Conservation (phyloP, 768 basidiomycete genomes). For the Dendrothele bispora region DNA sequence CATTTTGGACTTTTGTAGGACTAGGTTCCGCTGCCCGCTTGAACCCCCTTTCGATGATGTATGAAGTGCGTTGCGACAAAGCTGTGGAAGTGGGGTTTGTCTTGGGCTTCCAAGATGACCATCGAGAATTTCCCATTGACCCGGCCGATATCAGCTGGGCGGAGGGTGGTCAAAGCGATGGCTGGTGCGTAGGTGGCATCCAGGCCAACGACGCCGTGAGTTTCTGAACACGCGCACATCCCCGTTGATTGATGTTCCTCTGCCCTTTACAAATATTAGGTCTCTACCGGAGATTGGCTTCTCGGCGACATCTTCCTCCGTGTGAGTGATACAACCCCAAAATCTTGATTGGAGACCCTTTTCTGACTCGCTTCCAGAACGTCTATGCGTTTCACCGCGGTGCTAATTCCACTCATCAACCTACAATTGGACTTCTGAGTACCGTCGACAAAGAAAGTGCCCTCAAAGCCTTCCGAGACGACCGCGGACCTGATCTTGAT, state of each 20-base stretch:
- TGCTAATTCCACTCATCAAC: conserved; percentile 35
- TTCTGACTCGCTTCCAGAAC: conserved; percentile 37
- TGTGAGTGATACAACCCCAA: conserved; percentile 27
- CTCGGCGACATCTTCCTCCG: conserved; percentile 60
- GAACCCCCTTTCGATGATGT: conserved; percentile 34
- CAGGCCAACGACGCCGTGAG: conserved; percentile 52
- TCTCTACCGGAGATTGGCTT: conserved; percentile 57
- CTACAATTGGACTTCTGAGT: conserved; percentile 44
- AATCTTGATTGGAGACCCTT: conserved; percentile 4
- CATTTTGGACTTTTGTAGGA: conserved; percentile 51
- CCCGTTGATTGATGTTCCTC: neutral
- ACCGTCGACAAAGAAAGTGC: conserved; percentile 40
- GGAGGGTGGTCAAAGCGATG: conserved; percentile 35
- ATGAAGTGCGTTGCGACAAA: conserved; percentile 52
- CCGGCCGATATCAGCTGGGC: conserved; percentile 55
- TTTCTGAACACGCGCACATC: too few species aligned
- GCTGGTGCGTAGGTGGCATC: conserved; percentile 59
- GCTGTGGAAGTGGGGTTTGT: conserved; percentile 45
- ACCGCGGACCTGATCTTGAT: conserved; percentile 41
- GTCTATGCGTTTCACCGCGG: conserved; percentile 52
- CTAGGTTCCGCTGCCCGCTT: conserved; percentile 39
- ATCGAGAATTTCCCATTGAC: conserved; percentile 43
- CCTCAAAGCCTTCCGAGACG: conserved; percentile 36
- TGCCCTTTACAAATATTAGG: conserved; percentile 11
- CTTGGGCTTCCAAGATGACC: conserved; percentile 35